Conservation (phyloP, 257 asterid species). For the Plantago elongata region DNA sequence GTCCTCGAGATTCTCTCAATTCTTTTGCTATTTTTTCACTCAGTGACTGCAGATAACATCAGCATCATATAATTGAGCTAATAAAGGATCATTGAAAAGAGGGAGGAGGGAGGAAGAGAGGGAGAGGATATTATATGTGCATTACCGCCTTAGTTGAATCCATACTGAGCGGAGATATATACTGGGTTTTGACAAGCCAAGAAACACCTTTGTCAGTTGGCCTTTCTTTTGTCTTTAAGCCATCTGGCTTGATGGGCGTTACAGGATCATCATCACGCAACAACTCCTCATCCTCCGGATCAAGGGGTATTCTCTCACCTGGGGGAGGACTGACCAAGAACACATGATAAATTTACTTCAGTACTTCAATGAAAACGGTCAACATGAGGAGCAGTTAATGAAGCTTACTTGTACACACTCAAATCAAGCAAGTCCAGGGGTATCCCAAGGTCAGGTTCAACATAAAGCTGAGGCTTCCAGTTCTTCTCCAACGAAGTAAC, state of each 20-base stretch:
- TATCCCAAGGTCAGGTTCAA: conserved; percentile 12
- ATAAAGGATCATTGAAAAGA: neutral
- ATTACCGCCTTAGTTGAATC: conserved; percentile 86
- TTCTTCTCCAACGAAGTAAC: conserved; percentile 6
- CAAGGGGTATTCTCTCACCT: conserved; percentile 63
- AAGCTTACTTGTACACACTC: conserved; percentile 69
- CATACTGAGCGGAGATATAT: conserved; percentile 84
- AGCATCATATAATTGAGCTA: neutral
- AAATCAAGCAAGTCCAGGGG: conserved; percentile 10
- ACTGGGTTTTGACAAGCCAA: conserved; percentile 97
- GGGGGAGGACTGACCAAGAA: conserved; percentile 67
- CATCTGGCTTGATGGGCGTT: conserved; percentile 80
- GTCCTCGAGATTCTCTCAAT: conserved; percentile 73
- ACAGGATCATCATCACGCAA: conserved; percentile 86
- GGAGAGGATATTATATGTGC: neutral
- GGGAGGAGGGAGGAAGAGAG: neutral
- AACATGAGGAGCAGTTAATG: conserved; percentile 15
- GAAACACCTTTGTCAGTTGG: conserved; percentile 96
- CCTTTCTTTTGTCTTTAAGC: conserved; percentile 85
- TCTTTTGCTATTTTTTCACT: conserved; percentile 93
- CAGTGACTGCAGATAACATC: conserved; percentile 50
- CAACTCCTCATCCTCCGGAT: conserved; percentile 86
- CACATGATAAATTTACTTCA: conserved; percentile 18
- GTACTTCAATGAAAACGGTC: conserved; percentile 10
- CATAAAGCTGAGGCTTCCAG: conserved; percentile 14